phyloP scores from a whole-genome alignment of 176 grass and related monocot genomes.

The Cocos nucifera region DNA sequence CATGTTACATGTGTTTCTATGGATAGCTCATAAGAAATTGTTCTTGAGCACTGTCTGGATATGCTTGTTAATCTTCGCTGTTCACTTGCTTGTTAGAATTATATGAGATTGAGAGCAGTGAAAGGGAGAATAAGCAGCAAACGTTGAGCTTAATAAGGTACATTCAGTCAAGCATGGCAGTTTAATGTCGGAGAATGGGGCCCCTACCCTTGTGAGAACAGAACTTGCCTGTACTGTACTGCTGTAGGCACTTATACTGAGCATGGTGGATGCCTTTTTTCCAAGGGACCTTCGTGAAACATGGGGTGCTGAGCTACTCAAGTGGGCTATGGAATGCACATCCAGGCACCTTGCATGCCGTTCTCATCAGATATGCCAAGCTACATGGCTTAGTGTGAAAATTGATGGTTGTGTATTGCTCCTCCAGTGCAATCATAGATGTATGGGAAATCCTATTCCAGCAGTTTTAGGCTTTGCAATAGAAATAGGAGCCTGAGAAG shows the following conservation, averaged over 20 bases:
- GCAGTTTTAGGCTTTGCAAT: slow-evolving; percentile 77
- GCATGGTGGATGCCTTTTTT: slow-evolving; percentile 97
- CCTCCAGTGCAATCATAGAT: slow-evolving; percentile 73
- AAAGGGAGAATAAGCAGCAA: slow-evolving; percentile 93
- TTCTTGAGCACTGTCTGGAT: slow-evolving; percentile 93
- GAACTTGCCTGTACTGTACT: slow-evolving; percentile 68
- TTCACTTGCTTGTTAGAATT: slow-evolving; percentile 85
- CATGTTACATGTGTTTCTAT: slow-evolving; percentile 97
- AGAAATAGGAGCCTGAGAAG: slow-evolving; percentile 94
- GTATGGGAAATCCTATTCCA: slow-evolving; percentile 84
- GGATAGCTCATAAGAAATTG: slow-evolving; percentile 97
- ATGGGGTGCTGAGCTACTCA: slow-evolving; percentile 74
- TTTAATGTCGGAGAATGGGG: slow-evolving; percentile 98
- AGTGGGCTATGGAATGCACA: slow-evolving; percentile 97
- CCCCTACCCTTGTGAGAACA: slow-evolving; percentile 58
- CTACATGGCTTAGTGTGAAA: slow-evolving; percentile 69
- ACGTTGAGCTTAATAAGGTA: slow-evolving; percentile 89
- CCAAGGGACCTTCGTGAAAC: slow-evolving; percentile 88
- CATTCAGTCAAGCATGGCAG: slow-evolving; percentile 96
- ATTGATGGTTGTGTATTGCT: slow-evolving; percentile 38
- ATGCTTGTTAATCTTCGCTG: slow-evolving; percentile 94
- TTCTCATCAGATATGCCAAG: slow-evolving; percentile 53
- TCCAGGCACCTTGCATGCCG: slow-evolving; percentile 77
- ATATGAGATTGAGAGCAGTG: slow-evolving; percentile 79
- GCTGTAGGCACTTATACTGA: slow-evolving; percentile 76